Evolutionary conservation across 2,329 filamentous ascomycete species (phyloP).

Genomic region (Arthrobotrys iridis): DNA sequence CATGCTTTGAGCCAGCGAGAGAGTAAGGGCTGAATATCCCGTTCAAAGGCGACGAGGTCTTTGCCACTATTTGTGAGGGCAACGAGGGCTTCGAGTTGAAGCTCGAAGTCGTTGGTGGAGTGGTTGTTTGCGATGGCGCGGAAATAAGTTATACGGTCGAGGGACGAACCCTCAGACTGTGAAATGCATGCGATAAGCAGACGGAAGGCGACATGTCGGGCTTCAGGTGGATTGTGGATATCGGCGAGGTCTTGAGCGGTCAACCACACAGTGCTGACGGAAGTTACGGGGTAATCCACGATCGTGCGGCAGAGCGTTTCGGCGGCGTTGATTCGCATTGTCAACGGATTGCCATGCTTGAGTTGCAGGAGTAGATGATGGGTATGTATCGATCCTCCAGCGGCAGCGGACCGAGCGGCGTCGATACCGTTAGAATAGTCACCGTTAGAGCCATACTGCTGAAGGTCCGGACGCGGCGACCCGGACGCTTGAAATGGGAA

Average conservation of each 20-base stretch:
- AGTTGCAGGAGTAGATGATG: slow-evolving; percentile 56
- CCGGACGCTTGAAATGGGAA: slow-evolving; percentile 15
- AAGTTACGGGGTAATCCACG: slow-evolving; percentile 57
- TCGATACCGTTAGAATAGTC: slow-evolving; percentile 33
- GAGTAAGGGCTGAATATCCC: slow-evolving; percentile 72
- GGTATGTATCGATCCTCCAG: slow-evolving; percentile 51
- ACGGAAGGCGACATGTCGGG: slow-evolving; percentile 72
- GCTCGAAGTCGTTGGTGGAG: slow-evolving; percentile 71
- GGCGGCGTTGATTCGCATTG: slow-evolving; percentile 57
- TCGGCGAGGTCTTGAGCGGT: slow-evolving; percentile 74
- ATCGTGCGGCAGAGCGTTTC: slow-evolving; percentile 56
- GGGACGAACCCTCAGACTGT: slow-evolving; percentile 71
- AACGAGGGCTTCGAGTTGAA: slow-evolving; percentile 72
- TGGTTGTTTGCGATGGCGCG: slow-evolving; percentile 69
- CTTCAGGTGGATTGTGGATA: slow-evolving; percentile 66
- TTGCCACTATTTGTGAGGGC: slow-evolving; percentile 72
- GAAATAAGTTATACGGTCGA: slow-evolving; percentile 74
- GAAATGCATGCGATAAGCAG: slow-evolving; percentile 74
- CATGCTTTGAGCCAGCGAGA: slow-evolving; percentile 70
- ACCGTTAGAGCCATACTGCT: slow-evolving; percentile 20
- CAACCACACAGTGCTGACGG: slow-evolving; percentile 72
- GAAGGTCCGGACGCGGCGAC: slow-evolving; percentile 26
- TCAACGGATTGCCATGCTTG: slow-evolving; percentile 56
- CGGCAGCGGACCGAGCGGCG: slow-evolving; percentile 18
- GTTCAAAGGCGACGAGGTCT: slow-evolving; percentile 73